A percentile compares a stretch with the other conserved stretches of the same genome.
These are phyloP conservation scores for Tetrahymena borealis DNA, from an alignment of 73 alveolate genomes.

Conservation along the genomic window DNA sequence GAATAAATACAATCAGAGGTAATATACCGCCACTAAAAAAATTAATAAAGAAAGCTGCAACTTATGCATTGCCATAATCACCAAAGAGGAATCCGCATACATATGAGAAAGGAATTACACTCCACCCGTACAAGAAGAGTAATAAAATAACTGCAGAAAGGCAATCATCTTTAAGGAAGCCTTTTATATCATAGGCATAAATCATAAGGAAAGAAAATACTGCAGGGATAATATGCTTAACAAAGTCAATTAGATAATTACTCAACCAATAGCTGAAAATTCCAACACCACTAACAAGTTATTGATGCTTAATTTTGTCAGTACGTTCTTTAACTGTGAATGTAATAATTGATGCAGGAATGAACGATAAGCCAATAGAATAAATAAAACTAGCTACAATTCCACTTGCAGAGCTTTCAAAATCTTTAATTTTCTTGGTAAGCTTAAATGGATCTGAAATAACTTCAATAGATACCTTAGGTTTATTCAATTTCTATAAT, in stretches of 20 bases:
- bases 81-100: constrained; percentile 53
- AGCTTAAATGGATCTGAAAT: neutral
- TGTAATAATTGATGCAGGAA: constrained; percentile 85
- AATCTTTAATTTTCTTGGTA: constrained; percentile 3
- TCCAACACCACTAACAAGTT: constrained; percentile 82
- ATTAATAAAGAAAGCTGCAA: constrained; percentile 43
- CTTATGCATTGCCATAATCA: constrained; percentile 48
- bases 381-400: constrained; percentile 61
- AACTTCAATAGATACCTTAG: neutral
- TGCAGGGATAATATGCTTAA: constrained; percentile 71
- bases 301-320: constrained; percentile 83
- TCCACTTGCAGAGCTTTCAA: constrained; percentile 25
- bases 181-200: constrained; percentile 48
- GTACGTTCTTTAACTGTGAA: constrained; percentile 91
- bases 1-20: constrained; percentile 44
- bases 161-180: constrained; percentile 22
- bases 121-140: constrained; percentile 61
- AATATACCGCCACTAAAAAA: constrained; percentile 54
- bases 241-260: constrained; percentile 79
- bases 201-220: constrained; percentile 58
- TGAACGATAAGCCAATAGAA: constrained; percentile 88
- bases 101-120: constrained; percentile 68
- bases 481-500: neutral
- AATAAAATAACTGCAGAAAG: constrained; percentile 46
- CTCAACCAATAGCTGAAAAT: constrained; percentile 84